These are phyloP conservation scores for Cladosporium cucumerinum DNA, from an alignment of 2,329 filamentous ascomycete species.

Conservation along the genomic window DNA sequence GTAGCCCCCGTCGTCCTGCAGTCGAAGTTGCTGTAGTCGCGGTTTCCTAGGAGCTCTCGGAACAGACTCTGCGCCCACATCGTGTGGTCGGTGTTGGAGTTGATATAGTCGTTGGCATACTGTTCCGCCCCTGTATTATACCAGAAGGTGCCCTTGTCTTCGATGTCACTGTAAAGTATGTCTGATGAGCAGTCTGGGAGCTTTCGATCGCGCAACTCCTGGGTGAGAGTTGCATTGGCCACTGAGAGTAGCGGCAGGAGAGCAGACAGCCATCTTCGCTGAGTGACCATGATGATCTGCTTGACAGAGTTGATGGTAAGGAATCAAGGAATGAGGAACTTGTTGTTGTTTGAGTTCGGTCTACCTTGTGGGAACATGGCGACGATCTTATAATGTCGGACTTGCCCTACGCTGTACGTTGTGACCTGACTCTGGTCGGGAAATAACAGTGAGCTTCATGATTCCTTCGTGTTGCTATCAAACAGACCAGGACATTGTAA, in stretches of 20 bases:
- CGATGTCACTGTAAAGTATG: not conserved
- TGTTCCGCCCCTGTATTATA: not conserved
- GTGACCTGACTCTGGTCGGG: not conserved
- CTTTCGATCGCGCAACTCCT: slow-evolving; percentile 2
- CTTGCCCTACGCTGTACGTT: not conserved
- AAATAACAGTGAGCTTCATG: not conserved
- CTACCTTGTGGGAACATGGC: not conserved
- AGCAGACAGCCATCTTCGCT: not conserved
- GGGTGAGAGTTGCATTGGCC: not conserved
- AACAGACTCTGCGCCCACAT: not conserved
- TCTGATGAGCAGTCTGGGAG: slow-evolving; percentile 2
- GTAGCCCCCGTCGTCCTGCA: not conserved
- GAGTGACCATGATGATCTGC: not conserved
- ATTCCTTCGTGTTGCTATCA: not conserved
- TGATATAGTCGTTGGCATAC: slow-evolving; percentile 14
- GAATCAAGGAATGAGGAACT: not conserved
- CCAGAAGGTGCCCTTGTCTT: slow-evolving; percentile 13
- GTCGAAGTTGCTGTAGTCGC: not conserved
- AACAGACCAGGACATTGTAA: not conserved
- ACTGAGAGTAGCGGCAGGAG: not conserved
- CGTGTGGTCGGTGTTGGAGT: slow-evolving; percentile 5
- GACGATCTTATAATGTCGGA: not conserved
- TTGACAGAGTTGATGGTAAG: not conserved
- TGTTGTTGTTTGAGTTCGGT: not conserved
- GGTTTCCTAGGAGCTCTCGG: not conserved